Base-by-base conservation (phyloP, 2,329 filamentous ascomycete species). In the Alternaria longipes region DNA sequence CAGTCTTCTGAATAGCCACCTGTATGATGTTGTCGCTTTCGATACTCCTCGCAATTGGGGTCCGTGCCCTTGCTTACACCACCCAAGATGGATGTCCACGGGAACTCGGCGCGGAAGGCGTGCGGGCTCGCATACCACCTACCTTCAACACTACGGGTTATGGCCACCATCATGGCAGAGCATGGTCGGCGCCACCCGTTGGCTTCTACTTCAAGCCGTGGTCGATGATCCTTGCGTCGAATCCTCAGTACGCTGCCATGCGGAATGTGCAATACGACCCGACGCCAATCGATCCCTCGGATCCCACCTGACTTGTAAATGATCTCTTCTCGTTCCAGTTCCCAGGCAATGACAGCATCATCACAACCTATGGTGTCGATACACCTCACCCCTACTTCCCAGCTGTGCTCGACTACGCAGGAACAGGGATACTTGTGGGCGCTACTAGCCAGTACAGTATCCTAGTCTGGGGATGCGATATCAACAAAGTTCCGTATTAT, bases 261-360 rank as follows among this genome's bases (percentile, higher is more conserved):
- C 60, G 55, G 2, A 66, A 71, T 52, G 53, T 65, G 9, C 66
- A 68, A 28, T 71, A 67, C 56, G 66, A 71, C 34, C 67, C 67
- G 4, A 66, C 56, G 5, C 53, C 63, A 16, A 47, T 66, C 16
- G 32, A 62, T 36, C 12, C 32, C 32, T 36, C 32, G 5, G 32
- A 36, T 3, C 11, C 60, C 2, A 45, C 20, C 9, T 60, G 64
- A 5, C 41, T 54, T 8, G 55, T 69, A 5, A 68, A 71, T 22
- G 67, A 68, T 28, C 62, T 71, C 18, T 61, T 58, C 47, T 64
- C 63, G 7, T 69, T 71, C 63, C 67, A 71, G 30, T 36, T 68
- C 5, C 63, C 57, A 8, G 44, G 32, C 24, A 68, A 67, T 28
- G 50, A 59, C 41, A 65, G 52, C 11, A 40, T 71, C 12, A 53